Conservation (phyloP, 2,329 filamentous ascomycete species). For the Stagonosporopsis cucurbitacearum region DNA sequence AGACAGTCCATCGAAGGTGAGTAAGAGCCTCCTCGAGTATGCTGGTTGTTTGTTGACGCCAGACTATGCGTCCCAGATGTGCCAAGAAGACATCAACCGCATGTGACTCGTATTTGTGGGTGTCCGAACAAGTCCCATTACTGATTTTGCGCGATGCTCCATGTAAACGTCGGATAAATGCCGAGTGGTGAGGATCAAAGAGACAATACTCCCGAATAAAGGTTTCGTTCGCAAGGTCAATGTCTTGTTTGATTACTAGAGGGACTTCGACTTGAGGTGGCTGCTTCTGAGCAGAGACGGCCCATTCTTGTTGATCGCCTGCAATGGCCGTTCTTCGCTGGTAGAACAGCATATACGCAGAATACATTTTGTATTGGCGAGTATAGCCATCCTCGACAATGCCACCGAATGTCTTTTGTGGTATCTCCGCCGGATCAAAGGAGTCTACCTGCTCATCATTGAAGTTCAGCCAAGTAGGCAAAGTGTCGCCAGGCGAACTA, state of each 20-base stretch:
- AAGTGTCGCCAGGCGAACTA: constrained; percentile 53
- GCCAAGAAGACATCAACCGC: constrained; percentile 64
- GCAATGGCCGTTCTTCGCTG: constrained; percentile 75
- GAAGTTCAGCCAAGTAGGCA: constrained; percentile 80
- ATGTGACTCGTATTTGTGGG: constrained; percentile 53
- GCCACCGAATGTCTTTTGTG: constrained; percentile 72
- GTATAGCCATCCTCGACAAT: constrained; percentile 42
- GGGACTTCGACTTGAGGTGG: constrained; percentile 57
- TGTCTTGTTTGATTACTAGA: constrained; percentile 58
- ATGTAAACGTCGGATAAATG: constrained; percentile 70
- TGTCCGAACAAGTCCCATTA: constrained; percentile 56
- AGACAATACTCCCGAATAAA: constrained; percentile 80
- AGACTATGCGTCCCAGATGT: constrained; percentile 78
- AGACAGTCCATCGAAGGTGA: constrained; percentile 61
- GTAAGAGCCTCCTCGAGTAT: constrained; percentile 65
- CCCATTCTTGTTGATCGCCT: constrained; percentile 37
- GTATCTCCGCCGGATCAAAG: constrained; percentile 78
- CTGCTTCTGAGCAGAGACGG: constrained; percentile 52
- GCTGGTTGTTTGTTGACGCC: constrained; percentile 71
- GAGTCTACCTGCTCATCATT: constrained; percentile 84
- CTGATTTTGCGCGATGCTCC: constrained; percentile 61
- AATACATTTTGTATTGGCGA: constrained; percentile 53
- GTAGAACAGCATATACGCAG: constrained; percentile 98
- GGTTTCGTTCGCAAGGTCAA: constrained; percentile 73
- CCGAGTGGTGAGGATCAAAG: constrained; percentile 73